phyloP scores from a whole-genome alignment of 2,329 filamentous ascomycete species.

The Aspergillus novofumigatus region DNA sequence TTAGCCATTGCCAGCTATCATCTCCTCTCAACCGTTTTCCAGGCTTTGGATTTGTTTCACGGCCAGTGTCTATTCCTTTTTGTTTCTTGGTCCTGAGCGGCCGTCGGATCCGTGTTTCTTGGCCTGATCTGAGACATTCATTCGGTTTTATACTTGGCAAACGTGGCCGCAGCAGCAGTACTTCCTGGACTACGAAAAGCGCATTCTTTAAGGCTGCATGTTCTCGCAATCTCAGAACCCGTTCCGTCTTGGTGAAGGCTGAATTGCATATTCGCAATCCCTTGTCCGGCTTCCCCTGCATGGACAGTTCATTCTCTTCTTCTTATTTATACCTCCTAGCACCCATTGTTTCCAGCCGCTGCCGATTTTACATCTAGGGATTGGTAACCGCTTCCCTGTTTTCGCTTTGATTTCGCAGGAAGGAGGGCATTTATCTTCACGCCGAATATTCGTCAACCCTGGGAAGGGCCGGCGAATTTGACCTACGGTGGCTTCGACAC shows the following conservation, averaged over 20 bases:
- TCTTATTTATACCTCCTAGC: not conserved
- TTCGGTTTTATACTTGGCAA: constrained; percentile 4
- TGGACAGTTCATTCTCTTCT: not conserved
- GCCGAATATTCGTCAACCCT: too few species aligned
- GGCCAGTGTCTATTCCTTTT: not conserved
- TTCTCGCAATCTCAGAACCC: not conserved
- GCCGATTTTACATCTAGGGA: not conserved
- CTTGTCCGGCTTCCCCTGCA: not conserved
- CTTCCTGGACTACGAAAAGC: not conserved
- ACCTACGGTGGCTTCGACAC: constrained; percentile 31
- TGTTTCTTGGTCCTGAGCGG: not conserved
- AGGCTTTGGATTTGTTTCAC: not conserved
- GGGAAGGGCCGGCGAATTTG: not conserved
- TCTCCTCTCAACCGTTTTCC: not conserved
- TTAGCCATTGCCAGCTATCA: not conserved
- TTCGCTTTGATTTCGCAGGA: not conserved
- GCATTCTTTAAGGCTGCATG: not conserved
- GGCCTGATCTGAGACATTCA: not conserved
- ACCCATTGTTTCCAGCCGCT: not conserved
- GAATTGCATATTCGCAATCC: not conserved
- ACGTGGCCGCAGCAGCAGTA: constrained; percentile 8
- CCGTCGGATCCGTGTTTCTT: not conserved
- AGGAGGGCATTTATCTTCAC: too few species aligned
- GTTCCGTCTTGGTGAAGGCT: not conserved
- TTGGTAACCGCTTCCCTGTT: not conserved